phyloP scores from a whole-genome alignment of 352 stramenopile genomes.

The Phytophthora cryptogea region DNA sequence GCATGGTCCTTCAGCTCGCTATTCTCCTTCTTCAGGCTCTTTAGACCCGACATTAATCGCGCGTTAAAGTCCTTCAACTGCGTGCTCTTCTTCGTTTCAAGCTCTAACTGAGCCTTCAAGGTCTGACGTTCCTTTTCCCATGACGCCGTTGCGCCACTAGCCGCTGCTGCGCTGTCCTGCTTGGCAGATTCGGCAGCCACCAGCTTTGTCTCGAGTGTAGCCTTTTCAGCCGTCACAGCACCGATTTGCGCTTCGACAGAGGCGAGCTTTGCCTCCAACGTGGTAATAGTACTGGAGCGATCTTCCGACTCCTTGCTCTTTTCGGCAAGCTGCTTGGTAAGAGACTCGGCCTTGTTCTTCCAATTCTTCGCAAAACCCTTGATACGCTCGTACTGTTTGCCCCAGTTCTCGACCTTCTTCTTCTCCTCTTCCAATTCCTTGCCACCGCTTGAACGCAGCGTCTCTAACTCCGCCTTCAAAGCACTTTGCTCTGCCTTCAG shows the following conservation, averaged over 20 bases:
- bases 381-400: slow-evolving; percentile 80
- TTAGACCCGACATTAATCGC: slow-evolving; percentile 68
- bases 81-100: slow-evolving; percentile 65
- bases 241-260: slow-evolving; percentile 36
- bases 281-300: slow-evolving; percentile 38
- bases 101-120: slow-evolving; percentile 58
- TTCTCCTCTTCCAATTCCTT: slow-evolving; percentile 69
- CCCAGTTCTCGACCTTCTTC: slow-evolving; percentile 68
- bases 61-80: slow-evolving; percentile 81
- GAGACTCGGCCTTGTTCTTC: slow-evolving; percentile 74
- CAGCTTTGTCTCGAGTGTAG: slow-evolving; percentile 50
- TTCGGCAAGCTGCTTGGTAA: slow-evolving; percentile 68
- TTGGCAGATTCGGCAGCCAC: slow-evolving; percentile 42
- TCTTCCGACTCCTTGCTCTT: slow-evolving; percentile 72
- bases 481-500: slow-evolving; percentile 45
- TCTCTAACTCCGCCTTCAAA: slow-evolving; percentile 56
- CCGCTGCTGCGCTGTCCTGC: slow-evolving; percentile 37
- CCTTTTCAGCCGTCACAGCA: slow-evolving; percentile 44
- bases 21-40: slow-evolving; percentile 79
- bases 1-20: slow-evolving; percentile 67
- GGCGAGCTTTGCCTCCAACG: slow-evolving; percentile 48
- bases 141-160: slow-evolving; percentile 39
- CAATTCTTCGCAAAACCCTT: slow-evolving; percentile 85
- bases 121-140: slow-evolving; percentile 68
- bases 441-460: slow-evolving; percentile 43